These are phyloP conservation scores for Rhodosporidiobolus odoratus DNA, from an alignment of 768 basidiomycete species.

Conservation along the genomic window DNA sequence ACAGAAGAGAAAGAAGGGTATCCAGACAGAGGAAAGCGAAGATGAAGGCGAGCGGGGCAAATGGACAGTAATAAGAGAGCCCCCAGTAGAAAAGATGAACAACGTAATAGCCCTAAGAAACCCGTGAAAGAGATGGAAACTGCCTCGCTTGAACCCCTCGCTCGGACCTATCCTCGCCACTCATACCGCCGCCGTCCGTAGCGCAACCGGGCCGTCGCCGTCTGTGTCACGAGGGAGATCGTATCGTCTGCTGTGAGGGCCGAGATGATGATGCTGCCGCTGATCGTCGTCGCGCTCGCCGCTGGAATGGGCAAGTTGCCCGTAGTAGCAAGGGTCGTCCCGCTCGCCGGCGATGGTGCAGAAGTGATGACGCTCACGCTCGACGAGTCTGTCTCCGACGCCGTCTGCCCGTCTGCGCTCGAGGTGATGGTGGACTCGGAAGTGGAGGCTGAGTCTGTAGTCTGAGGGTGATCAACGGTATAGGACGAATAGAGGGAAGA, in stretches of 20 bases:
- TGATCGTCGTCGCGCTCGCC: conserved; percentile 12
- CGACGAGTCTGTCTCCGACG: background rate
- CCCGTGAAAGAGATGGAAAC: background rate
- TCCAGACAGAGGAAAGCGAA: background rate
- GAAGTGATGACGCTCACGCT: background rate
- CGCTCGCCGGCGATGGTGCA: conserved; percentile 1
- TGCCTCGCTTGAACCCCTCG: background rate
- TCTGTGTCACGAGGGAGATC: background rate
- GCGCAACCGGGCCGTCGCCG: background rate
- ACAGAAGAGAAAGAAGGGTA: background rate
- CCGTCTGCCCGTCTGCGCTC: background rate
- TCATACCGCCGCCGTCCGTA: background rate
- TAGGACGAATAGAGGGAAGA: conserved; percentile 27
- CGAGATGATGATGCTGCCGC: conserved; percentile 13
- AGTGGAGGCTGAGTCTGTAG: background rate
- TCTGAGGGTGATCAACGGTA: conserved; percentile 18
- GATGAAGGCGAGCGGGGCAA: background rate
- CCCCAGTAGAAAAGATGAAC: background rate
- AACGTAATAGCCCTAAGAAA: background rate
- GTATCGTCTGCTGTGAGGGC: background rate
- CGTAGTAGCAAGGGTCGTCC: conserved; percentile 19
- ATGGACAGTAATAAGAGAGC: background rate
- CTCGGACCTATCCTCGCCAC: background rate
- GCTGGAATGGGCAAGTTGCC: conserved; percentile 32
- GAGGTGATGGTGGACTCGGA: background rate